Evolutionary conservation across 164 flowering plant genomes (phyloP), one percentile per base, ranked within the genome.

Genomic region (Malania oleifera): DNA sequence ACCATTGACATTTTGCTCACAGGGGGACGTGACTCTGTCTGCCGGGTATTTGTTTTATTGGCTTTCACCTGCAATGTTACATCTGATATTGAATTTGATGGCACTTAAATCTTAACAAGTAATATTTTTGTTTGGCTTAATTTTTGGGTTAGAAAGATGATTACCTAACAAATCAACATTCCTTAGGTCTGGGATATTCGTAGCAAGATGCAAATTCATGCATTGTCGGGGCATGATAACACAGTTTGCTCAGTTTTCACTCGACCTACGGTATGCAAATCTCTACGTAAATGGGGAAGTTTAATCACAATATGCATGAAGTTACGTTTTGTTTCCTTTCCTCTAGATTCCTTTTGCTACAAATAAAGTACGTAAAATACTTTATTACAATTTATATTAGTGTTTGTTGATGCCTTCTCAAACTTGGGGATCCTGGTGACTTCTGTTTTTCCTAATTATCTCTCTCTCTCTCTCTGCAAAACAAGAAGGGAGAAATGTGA

Each of bases 1-100:
- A 91, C 96, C 3, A 64, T 95, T 71, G 91, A 95, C 67, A 59
- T 95, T 72, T 74, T 95, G 70, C 80, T 95, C 19, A 95, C 99
- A 29, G 99, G 99, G 20, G 99, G 99, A 19, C 93, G 99, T 64
- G 99, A 95, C 78, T 95, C 99, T 62, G 99, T 95, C 41, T 95
- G 99, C 63, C 84, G 99, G 87, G 98, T 95, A 85, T 37, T 74
- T 7, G 11, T 14, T 52, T 71, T 43, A 9, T 19, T 18, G 3
- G 1, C 29, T 6, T 1, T 14, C 29, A 17, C 18, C 39, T 60
- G 27, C 19, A 27, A 14, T 34, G 9, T 48, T 24, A 1, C 28
- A 35, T 13, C 17, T 23, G 20, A 20, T 24, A 28, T 19, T 28
- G 23, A n/a, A 7, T 44, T n/a, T 39, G 12, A 31, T 40, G 37